Evolutionary conservation across 2,329 filamentous ascomycete species (phyloP).

Genomic region (Sporothrix inflata): DNA sequence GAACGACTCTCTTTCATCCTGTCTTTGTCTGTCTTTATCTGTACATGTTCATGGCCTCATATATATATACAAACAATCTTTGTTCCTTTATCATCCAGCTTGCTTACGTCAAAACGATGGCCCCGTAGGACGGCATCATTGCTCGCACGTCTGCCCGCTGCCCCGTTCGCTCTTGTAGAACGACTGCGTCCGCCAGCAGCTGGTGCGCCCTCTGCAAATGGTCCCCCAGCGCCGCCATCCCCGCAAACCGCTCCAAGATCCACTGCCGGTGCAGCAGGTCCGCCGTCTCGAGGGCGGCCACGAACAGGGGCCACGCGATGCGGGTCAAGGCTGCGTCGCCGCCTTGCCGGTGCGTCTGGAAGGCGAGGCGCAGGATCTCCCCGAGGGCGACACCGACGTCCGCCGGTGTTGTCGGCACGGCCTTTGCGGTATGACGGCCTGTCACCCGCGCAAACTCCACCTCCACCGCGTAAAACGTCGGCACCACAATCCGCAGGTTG

Average conservation of each 20-base stretch:
- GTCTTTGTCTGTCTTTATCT: conserved; percentile 9
- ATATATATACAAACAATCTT: conserved; percentile 9
- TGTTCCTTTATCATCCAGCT: too few species aligned
- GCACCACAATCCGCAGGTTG: conserved; percentile 4
- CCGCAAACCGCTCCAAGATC: neutral
- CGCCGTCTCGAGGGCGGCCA: neutral
- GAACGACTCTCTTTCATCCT: too few species aligned
- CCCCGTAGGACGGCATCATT: neutral
- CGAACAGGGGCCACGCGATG: conserved; percentile 4
- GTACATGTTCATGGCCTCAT: neutral
- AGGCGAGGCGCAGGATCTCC: neutral
- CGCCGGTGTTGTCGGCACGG: too few species aligned
- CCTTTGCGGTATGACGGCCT: neutral
- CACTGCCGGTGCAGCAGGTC: neutral
- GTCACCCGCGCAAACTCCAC: neutral
- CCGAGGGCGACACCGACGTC: neutral
- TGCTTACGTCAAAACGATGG: neutral
- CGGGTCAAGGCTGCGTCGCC: neutral
- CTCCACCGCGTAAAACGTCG: neutral
- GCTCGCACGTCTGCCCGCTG: neutral
- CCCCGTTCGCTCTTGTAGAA: neutral
- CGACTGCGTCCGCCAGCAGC: neutral
- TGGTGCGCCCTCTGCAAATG: neutral
- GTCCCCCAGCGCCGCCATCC: neutral
- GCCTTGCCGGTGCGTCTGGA: neutral